A percentile compares a stretch with the other conserved stretches of the same genome.
phyloP scores from a whole-genome alignment of 2,329 filamentous ascomycete genomes.

The Chaetomium globosum region DNA sequence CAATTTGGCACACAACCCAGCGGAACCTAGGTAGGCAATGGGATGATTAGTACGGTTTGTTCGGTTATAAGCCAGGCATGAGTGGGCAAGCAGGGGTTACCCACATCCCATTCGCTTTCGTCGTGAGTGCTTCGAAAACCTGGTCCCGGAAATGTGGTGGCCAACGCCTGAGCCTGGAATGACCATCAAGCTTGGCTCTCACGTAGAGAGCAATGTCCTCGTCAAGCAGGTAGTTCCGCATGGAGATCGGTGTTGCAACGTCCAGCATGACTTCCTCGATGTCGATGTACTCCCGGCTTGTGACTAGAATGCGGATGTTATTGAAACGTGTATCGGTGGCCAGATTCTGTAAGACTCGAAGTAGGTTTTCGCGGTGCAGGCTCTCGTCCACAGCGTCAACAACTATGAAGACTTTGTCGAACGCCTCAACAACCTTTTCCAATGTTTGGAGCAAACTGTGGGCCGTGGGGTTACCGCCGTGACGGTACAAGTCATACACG shows the following conservation, averaged over 20 bases:
- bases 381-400: constrained; percentile 43
- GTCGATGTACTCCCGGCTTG: constrained; percentile 40
- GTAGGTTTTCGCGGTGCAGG: constrained; percentile 31
- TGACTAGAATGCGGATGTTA: constrained; percentile 39
- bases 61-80: too few species aligned
- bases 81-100: too few species aligned
- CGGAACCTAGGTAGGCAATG: too few species aligned
- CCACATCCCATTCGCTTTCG: too few species aligned
- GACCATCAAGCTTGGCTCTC: neutral
- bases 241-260: constrained; percentile 15
- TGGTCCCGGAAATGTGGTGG: neutral
- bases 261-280: constrained; percentile 33
- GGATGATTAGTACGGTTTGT: too few species aligned
- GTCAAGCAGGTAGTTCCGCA: constrained; percentile 36
- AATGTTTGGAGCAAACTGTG: constrained; percentile 5
- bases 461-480: constrained; percentile 2
- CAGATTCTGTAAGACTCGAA: constrained; percentile 34
- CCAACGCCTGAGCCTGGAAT: constrained; percentile 17
- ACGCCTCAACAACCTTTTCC: constrained; percentile 24
- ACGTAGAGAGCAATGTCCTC: constrained; percentile 34
- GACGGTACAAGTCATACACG: constrained; percentile 21
- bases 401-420: constrained; percentile 33
- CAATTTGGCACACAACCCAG: too few species aligned
- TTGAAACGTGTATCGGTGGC: constrained; percentile 34
- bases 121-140: too few species aligned